Base-by-base conservation (phyloP, 805 yeast genomes). In the Lachancea thermotolerans region DNA sequence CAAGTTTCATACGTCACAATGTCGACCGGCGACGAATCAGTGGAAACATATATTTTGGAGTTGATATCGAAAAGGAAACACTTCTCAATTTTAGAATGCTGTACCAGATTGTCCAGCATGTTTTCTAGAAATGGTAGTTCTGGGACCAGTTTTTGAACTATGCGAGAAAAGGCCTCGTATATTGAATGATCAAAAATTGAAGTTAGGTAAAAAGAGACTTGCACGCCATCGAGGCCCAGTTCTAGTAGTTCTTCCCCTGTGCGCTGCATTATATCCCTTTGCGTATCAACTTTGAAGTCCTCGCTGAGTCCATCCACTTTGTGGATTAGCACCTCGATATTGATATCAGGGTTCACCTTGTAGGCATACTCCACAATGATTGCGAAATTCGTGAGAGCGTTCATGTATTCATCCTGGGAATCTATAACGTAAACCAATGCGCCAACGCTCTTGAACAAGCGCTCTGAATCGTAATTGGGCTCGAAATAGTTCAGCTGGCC, bases 121-220 rank as follows among this genome's bases (percentile, higher is more conserved):
- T 86, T 88, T 54, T 93, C 98, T 51, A 93, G 69, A 29, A 83
- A 79, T 2, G 96, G 95, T 40, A 90, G 71, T 58, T 93, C 97
- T 14, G 89, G 85, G 29, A 93, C 85, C 49, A 91, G 72, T 54
- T 90, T 89, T 58, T 93, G 98, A 5, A 91, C 89, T 42, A 93
- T 89, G 56, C 96, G 75, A 12, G 95, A 85, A 56, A 93, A 87
- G 1, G 97, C 97, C 64, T 91, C 99, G 61, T 90, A 89, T 38
- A 93, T 88, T 15, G 96, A 85, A 64, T 90, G 96, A 64, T 93
- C 98, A 64, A 90, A 91, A 37, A 93, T 91, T 1, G 95, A 85
- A 1, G 99, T 93, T 56, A 88, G 71, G 64, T 93, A 93, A 64
- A 88, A 93, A 3, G 91, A 81, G 2, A 91, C 85, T 59, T 88